phyloP scores from a whole-genome alignment of 2,329 filamentous ascomycete genomes.

The Colletotrichum musicola region DNA sequence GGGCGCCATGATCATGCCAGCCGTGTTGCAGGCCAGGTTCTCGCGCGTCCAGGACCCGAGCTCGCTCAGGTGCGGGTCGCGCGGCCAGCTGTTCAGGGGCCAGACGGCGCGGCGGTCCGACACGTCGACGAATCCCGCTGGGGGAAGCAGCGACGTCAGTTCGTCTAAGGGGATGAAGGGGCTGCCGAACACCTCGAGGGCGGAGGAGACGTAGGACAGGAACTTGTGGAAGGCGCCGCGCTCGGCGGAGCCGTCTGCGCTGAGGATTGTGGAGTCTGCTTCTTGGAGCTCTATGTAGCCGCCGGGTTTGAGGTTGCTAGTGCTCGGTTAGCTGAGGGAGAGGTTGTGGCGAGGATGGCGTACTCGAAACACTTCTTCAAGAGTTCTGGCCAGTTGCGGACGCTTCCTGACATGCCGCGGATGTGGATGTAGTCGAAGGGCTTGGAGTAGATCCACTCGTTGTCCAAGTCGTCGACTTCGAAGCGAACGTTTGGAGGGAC shows the following conservation, averaged over 20 bases:
- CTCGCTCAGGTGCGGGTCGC: conserved; percentile 45
- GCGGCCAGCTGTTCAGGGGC: conserved; percentile 50
- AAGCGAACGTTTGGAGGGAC: conserved; percentile 61
- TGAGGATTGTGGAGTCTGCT: conserved; percentile 51
- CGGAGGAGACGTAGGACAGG: conserved; percentile 56
- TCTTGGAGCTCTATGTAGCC: conserved; percentile 60
- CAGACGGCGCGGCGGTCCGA: conserved; percentile 45
- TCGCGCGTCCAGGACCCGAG: conserved; percentile 46
- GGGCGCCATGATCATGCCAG: conserved; percentile 51
- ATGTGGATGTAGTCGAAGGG: conserved; percentile 52
- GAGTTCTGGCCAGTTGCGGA: conserved; percentile 38
- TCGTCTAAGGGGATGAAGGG: conserved; percentile 29
- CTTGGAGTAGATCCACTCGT: conserved; percentile 48
- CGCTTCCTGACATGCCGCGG: conserved; percentile 47
- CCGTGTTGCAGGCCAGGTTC: conserved; percentile 48
- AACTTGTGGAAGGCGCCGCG: conserved; percentile 48
- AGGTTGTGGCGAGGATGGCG: background rate
- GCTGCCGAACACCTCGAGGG: conserved; percentile 49
- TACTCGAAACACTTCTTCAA: conserved; percentile 20
- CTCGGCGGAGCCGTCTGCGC: conserved; percentile 55
- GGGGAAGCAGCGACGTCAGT: conserved; percentile 37
- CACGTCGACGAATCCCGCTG: conserved; percentile 47
- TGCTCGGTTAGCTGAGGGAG: background rate
- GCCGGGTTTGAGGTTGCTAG: conserved; percentile 53
- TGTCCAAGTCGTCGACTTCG: conserved; percentile 53